phyloP scores from a whole-genome alignment of 495 filamentous ascomycete genomes.

The Rhizodiscina lignyota region DNA sequence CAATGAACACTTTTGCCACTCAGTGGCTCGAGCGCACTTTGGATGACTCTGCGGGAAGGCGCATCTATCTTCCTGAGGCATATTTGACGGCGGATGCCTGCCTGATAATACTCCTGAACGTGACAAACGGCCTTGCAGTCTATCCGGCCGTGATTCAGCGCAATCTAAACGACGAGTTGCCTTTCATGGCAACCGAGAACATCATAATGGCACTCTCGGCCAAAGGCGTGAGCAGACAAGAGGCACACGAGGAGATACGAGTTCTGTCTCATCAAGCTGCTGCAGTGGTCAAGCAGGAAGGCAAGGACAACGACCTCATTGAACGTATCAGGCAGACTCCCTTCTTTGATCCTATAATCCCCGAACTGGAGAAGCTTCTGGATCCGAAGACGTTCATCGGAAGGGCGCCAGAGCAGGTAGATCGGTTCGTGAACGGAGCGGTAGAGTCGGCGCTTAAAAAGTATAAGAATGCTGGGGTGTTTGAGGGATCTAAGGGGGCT shows the following conservation, averaged over 20 bases:
- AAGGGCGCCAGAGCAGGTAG: slow-evolving; percentile 38
- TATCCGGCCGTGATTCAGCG: slow-evolving; percentile 64
- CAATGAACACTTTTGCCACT: slow-evolving; percentile 57
- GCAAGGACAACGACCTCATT: slow-evolving; percentile 69
- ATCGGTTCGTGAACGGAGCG: slow-evolving; percentile 29
- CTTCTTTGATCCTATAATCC: slow-evolving; percentile 74
- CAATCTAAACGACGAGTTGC: slow-evolving; percentile 60
- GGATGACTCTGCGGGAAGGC: slow-evolving; percentile 47
- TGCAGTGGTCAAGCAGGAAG: slow-evolving; percentile 63
- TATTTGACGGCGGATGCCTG: slow-evolving; percentile 75
- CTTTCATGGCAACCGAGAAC: slow-evolving; percentile 73
- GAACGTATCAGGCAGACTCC: slow-evolving; percentile 54
- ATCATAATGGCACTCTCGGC: slow-evolving; percentile 78
- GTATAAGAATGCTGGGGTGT: slow-evolving; percentile 3
- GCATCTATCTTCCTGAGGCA: slow-evolving; percentile 61
- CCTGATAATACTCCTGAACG: slow-evolving; percentile 66
- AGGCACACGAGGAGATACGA: slow-evolving; percentile 79
- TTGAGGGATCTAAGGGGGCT: too few species aligned
- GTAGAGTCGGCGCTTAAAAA: slow-evolving; percentile 4
- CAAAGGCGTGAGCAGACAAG: slow-evolving; percentile 64
- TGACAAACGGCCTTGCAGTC: slow-evolving; percentile 67
- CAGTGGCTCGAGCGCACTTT: slow-evolving; percentile 69
- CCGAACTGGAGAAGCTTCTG: slow-evolving; percentile 57
- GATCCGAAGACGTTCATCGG: slow-evolving; percentile 58
- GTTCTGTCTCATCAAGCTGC: slow-evolving; percentile 77